A percentile compares a stretch with the other conserved stretches of the same genome.
phyloP scores from a whole-genome alignment of 768 basidiomycete species.

The Tricholoma sp. region DNA sequence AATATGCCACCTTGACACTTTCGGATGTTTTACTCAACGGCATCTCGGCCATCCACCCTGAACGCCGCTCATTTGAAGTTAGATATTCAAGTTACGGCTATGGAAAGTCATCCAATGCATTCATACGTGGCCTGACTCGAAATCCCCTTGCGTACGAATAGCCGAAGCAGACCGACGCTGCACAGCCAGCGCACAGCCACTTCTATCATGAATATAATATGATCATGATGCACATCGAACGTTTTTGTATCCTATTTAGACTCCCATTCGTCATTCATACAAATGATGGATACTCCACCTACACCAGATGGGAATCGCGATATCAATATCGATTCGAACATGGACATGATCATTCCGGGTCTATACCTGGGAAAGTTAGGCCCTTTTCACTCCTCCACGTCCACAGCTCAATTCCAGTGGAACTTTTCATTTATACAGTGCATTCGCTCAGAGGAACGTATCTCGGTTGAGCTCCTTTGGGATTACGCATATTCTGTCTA shows the following conservation, averaged over 20 bases:
- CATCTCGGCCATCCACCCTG: no score
- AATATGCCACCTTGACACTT: no score
- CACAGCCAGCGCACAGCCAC: no score
- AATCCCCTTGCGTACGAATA: no score
- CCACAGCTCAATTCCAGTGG: neutral
- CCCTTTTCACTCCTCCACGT: neutral
- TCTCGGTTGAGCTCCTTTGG: neutral
- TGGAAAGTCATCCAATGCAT: no score
- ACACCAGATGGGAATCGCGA: neutral
- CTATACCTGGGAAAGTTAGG: slow-evolving; percentile 1
- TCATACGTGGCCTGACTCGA: no score
- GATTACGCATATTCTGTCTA: neutral
- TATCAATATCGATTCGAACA: neutral
- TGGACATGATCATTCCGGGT: slow-evolving; percentile 2
- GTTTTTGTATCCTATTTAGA: neutral
- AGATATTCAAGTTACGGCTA: no score
- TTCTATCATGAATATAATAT: neutral
- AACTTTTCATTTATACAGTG: neutral
- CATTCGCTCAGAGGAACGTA: neutral
- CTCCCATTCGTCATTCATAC: neutral
- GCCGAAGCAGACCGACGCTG: no score
- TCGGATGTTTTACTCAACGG: no score
- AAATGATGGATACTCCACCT: neutral
- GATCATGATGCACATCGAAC: neutral
- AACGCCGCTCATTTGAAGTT: no score